Percentiles rank a stretch among this genome's conserved stretches.
Evolutionary conservation across 2,329 filamentous ascomycete species (phyloP).

Genomic region (Lasiodiplodia citricola): DNA sequence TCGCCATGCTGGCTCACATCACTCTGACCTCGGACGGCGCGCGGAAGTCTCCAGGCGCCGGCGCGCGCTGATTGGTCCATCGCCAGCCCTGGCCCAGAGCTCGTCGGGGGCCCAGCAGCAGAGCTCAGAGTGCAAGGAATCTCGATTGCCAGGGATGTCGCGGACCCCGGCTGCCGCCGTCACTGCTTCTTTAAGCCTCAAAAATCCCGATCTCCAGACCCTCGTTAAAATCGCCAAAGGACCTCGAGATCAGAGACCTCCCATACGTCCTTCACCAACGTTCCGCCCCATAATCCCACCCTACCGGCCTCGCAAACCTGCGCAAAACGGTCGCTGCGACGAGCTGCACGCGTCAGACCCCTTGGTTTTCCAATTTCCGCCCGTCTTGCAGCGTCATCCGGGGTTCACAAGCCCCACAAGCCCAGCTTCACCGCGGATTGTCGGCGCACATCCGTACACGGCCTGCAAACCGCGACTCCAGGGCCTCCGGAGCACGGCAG

Average conservation of each 20-base stretch:
- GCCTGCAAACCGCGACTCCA: background rate
- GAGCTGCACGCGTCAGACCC: background rate
- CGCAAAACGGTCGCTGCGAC: slow-evolving; percentile 10
- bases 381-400: slow-evolving; percentile 2
- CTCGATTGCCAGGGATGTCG: background rate
- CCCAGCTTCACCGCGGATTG: background rate
- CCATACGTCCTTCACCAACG: slow-evolving; percentile 9
- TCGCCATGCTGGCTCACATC: slow-evolving; percentile 18
- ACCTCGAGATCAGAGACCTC: slow-evolving; percentile 21
- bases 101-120: slow-evolving; percentile 1
- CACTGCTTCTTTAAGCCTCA: slow-evolving; percentile 15
- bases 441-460: slow-evolving; percentile 2
- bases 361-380: slow-evolving; percentile 17
- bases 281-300: slow-evolving; percentile 6
- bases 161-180: background rate
- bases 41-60: background rate
- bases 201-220: slow-evolving; percentile 23
- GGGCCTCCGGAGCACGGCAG: background rate
- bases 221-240: background rate
- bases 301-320: background rate
- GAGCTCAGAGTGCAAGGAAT: background rate
- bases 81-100: background rate
- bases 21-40: background rate
- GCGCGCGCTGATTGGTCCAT: background rate
- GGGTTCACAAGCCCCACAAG: background rate